Percentiles rank a stretch among this genome's conserved stretches.
phyloP scores from a whole-genome alignment of 768 basidiomycete genomes.

The Mycena epipterygia region DNA sequence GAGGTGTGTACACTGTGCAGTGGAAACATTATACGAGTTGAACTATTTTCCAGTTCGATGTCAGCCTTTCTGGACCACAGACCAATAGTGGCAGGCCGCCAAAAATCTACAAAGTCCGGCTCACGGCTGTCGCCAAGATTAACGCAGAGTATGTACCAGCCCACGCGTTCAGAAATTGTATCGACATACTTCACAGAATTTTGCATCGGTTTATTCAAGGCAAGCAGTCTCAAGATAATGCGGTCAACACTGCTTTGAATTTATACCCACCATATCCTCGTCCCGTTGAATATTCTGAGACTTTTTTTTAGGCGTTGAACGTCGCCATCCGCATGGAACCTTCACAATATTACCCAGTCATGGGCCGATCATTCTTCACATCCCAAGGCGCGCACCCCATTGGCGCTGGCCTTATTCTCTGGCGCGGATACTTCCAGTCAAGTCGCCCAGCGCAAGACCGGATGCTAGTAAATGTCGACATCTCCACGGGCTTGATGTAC shows the following conservation, averaged over 20 bases:
- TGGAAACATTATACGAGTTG: neutral
- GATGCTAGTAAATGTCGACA: conserved; percentile 83
- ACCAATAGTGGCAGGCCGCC: conserved; percentile 55
- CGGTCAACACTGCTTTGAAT: conserved; percentile 73
- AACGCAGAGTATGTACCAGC: conserved; percentile 55
- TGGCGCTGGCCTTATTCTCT: conserved; percentile 75
- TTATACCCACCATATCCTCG: conserved; percentile 48
- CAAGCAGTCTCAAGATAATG: conserved; percentile 76
- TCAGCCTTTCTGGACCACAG: conserved; percentile 58
- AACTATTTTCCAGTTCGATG: conserved; percentile 35
- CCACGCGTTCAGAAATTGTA: neutral
- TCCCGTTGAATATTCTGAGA: neutral
- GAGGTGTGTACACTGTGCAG: conserved; percentile 22
- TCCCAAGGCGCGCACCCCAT: conserved; percentile 64
- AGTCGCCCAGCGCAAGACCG: conserved; percentile 75
- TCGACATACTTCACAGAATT: conserved; percentile 56
- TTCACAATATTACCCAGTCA: conserved; percentile 75
- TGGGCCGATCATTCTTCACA: conserved; percentile 82
- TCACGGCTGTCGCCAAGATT: conserved; percentile 70
- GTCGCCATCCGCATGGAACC: conserved; percentile 85
- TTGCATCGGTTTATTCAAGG: conserved; percentile 74
- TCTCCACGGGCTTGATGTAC: conserved; percentile 84
- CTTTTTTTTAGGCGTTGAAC: conserved; percentile 69
- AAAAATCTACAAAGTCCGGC: conserved; percentile 64
- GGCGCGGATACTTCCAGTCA: conserved; percentile 88